Evolutionary conservation across 768 basidiomycete species (phyloP).

Genomic region (Serendipita sp.): DNA sequence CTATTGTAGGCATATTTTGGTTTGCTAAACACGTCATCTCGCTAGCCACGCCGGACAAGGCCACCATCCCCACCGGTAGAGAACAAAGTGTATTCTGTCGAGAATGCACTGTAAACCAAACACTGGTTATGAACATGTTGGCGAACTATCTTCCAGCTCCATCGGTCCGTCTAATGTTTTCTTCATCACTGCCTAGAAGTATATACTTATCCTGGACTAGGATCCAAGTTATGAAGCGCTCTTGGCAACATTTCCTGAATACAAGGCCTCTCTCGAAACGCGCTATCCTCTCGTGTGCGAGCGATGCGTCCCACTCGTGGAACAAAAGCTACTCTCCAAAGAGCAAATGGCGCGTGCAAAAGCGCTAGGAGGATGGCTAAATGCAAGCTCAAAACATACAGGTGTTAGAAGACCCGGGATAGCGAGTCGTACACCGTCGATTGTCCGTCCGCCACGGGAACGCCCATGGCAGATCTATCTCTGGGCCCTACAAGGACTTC

Average conservation of each 20-base stretch:
- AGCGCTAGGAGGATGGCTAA: conserved; percentile 58
- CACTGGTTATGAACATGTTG: conserved; percentile 67
- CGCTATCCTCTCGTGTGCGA: conserved; percentile 84
- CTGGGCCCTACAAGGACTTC: conserved; percentile 53
- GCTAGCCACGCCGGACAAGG: neutral
- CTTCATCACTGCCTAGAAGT: neutral
- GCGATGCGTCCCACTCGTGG: conserved; percentile 58
- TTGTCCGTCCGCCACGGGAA: conserved; percentile 26
- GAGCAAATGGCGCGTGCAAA: conserved; percentile 68
- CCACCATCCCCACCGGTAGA: neutral
- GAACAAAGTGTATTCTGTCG: conserved; percentile 45
- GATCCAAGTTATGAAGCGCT: conserved; percentile 54
- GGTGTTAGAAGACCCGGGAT: conserved; percentile 43
- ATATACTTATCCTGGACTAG: conserved; percentile 23
- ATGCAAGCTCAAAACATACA: conserved; percentile 30
- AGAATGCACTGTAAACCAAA: conserved; percentile 84
- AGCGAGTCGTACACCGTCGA: conserved; percentile 22
- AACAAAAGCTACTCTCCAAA: conserved; percentile 62
- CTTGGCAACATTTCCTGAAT: conserved; percentile 48
- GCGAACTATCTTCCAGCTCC: conserved; percentile 76
- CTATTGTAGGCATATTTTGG: neutral
- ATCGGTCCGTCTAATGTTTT: conserved; percentile 33
- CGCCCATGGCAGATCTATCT: conserved; percentile 34
- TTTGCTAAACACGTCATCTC: neutral
- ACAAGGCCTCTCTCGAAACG: conserved; percentile 53